phyloP scores from a whole-genome alignment of 2,329 filamentous ascomycete genomes.

The Lachnellula subtilissima region DNA sequence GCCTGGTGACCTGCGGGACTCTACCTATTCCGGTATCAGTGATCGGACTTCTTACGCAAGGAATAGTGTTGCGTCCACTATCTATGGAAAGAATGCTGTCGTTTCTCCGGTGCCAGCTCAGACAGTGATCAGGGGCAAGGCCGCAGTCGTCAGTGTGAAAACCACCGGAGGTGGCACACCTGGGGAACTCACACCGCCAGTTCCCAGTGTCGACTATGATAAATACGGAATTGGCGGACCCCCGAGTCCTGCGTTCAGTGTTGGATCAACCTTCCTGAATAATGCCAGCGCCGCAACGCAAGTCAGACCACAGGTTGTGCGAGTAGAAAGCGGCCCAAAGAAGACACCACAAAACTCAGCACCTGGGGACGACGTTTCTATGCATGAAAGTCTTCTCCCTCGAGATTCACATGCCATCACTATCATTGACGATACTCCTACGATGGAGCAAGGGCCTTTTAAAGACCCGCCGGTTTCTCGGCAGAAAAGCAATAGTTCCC shows the following conservation, averaged over 20 bases:
- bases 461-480: conserved; percentile 45
- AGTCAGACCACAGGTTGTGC: conserved; percentile 55
- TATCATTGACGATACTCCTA: conserved; percentile 46
- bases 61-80: conserved; percentile 82
- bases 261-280: conserved; percentile 65
- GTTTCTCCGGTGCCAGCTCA: conserved; percentile 75
- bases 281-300: conserved; percentile 55
- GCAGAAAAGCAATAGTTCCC: conserved; percentile 40
- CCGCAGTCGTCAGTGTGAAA: conserved; percentile 90
- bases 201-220: conserved; percentile 65
- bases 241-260: conserved; percentile 57
- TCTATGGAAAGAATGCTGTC: conserved; percentile 87
- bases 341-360: conserved; percentile 24
- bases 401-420: conserved; percentile 44
- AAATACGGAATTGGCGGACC: conserved; percentile 47
- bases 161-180: conserved; percentile 54
- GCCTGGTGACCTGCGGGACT: conserved; percentile 83
- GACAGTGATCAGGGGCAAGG: conserved; percentile 81
- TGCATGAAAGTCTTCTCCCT: conserved; percentile 17
- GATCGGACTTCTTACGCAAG: conserved; percentile 60
- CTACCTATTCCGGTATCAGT: conserved; percentile 74
- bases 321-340: conserved; percentile 49
- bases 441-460: conserved; percentile 54
- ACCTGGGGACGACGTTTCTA: conserved; percentile 10
- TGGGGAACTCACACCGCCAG: conserved; percentile 58